phyloP scores from a whole-genome alignment of 2,329 filamentous ascomycete genomes.

The Aspergillus sp. region DNA sequence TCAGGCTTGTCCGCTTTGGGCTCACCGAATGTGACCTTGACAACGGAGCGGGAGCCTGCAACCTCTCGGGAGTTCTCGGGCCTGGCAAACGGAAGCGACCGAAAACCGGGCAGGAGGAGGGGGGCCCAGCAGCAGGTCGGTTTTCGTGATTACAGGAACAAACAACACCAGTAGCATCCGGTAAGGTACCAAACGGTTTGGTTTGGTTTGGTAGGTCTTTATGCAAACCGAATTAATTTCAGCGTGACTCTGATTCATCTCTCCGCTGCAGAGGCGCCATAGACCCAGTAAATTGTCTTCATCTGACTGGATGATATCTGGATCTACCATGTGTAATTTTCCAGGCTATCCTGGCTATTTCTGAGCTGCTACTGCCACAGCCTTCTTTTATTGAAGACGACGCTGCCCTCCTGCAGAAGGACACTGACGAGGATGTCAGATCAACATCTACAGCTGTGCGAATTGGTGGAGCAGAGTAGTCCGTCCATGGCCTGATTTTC shows the following conservation, averaged over 20 bases:
- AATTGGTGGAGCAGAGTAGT: conserved; percentile 1
- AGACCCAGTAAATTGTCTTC: conserved; percentile 2
- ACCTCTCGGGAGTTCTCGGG: conserved; percentile 26
- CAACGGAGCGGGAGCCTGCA: conserved; percentile 19
- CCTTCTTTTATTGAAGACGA: not conserved
- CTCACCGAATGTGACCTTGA: conserved; percentile 29
- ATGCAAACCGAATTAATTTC: not conserved
- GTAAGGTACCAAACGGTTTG: not conserved
- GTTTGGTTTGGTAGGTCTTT: not conserved
- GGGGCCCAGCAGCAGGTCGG: not conserved
- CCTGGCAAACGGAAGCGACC: conserved; percentile 8
- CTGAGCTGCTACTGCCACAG: not conserved
- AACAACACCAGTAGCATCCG: not conserved
- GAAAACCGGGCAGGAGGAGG: conserved; percentile 17
- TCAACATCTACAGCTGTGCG: not conserved
- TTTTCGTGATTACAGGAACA: not conserved
- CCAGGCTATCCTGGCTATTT: not conserved
- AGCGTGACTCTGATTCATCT: not conserved
- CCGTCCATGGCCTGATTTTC: not conserved
- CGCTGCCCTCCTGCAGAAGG: not conserved
- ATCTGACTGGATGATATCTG: not conserved
- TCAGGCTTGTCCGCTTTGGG: conserved; percentile 33
- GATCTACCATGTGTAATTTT: not conserved
- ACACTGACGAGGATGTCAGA: not conserved
- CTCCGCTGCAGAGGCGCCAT: not conserved